Conservation (phyloP, 305 asterid genomes). For the Fraxinus angustifolia region DNA sequence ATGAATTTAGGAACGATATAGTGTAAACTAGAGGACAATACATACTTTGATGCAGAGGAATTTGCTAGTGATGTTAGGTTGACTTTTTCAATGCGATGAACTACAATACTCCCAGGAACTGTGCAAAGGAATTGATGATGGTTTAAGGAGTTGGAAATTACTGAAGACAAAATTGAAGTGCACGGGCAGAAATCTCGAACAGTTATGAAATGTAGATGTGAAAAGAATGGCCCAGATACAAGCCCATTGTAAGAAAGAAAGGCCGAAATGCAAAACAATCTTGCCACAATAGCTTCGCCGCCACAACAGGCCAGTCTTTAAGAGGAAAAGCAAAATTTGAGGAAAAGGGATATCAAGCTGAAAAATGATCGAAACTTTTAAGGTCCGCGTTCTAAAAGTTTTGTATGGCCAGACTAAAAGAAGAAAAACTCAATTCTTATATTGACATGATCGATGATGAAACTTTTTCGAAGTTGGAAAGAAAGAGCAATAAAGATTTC, state of each 20-base stretch:
- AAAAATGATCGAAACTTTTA: neutral
- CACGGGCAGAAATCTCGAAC: constrained; percentile 24
- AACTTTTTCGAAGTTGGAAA: constrained; percentile 40
- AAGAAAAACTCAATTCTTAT: constrained; percentile 26
- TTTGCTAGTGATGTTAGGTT: constrained; percentile 65
- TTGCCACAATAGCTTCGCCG: neutral
- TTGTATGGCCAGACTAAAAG: constrained; percentile 21
- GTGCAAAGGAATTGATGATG: constrained; percentile 41
- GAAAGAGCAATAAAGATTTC: constrained; percentile 27
- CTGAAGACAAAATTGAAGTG: constrained; percentile 42
- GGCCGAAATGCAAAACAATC: neutral
- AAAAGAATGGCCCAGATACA: constrained; percentile 22
- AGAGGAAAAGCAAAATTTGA: constrained; percentile 38
- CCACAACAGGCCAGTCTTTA: neutral
- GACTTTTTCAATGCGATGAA: constrained; percentile 54
- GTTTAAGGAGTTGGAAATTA: constrained; percentile 54
- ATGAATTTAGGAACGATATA: constrained; percentile 83
- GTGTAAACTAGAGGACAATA: constrained; percentile 44
- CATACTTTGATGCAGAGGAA: constrained; percentile 44
- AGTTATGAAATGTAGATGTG: constrained; percentile 3
- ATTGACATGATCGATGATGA: constrained; percentile 26
- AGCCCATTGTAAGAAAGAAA: constrained; percentile 17
- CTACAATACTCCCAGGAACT: constrained; percentile 51
- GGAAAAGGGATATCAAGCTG: constrained; percentile 23
- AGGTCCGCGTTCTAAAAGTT: constrained; percentile 24